Conservation (phyloP, 441 rosid genomes). For the Syzygium syzygioides region DNA sequence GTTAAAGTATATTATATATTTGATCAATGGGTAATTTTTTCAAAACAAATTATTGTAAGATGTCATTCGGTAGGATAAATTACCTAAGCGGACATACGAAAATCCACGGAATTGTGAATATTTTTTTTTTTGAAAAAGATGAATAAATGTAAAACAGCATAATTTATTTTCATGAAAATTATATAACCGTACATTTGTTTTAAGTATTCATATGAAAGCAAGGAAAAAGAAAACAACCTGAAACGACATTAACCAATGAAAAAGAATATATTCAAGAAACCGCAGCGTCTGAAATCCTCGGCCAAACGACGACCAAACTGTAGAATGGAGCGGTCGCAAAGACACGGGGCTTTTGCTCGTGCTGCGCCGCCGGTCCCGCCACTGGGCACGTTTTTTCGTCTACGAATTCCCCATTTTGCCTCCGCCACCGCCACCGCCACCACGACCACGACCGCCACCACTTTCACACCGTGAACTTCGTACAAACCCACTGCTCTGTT, state of each 20-base stretch:
- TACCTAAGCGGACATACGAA: background rate
- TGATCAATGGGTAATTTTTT: background rate
- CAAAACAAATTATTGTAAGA: no score
- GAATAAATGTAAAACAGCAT: background rate
- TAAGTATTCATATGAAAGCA: background rate
- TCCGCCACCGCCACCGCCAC: background rate
- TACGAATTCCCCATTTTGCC: background rate
- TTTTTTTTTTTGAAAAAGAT: background rate
- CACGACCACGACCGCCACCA: background rate
- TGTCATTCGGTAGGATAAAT: background rate
- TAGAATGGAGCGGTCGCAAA: background rate
- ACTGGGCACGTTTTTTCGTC: background rate
- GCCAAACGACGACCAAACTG: background rate
- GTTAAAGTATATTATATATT: background rate
- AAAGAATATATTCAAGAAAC: background rate
- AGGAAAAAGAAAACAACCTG: fast-evolving
- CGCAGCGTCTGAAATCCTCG: background rate
- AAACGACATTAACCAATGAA: background rate
- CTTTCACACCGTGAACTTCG: background rate
- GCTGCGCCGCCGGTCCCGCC: background rate
- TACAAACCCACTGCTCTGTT: background rate
- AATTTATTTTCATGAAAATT: no score
- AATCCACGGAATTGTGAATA: background rate
- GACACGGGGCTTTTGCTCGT: background rate
- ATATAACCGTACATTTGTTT: background rate